A percentile compares a stretch with the other conserved stretches of the same genome.
These are phyloP conservation scores for Nemania sp. DNA, from an alignment of 2,329 filamentous ascomycete species.

Conservation along the genomic window DNA sequence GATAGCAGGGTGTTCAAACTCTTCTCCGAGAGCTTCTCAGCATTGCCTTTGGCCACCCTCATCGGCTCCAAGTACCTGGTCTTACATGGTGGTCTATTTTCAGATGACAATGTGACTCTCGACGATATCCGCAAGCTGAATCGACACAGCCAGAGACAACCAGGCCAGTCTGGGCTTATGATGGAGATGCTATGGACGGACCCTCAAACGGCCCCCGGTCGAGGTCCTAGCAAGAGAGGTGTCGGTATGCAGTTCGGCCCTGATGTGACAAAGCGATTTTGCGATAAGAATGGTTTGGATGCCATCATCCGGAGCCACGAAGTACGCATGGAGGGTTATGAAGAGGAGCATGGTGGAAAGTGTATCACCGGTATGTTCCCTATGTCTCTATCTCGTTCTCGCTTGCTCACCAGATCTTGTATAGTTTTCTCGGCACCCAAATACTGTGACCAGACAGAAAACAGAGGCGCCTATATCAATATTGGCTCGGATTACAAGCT, in stretches of 20 bases:
- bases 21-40: constrained; percentile 97
- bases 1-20: constrained; percentile 78
- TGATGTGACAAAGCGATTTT: constrained; percentile 95
- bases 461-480: constrained; percentile 98
- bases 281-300: constrained; percentile 91
- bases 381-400: background rate
- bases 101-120: constrained; percentile 87
- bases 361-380: constrained; percentile 80
- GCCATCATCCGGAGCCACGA: constrained; percentile 97
- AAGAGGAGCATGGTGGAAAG: constrained; percentile 92
- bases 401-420: constrained; percentile 41
- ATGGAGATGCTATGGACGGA: constrained; percentile 99
- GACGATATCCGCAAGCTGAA: constrained; percentile 94
- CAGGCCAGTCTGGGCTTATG: constrained; percentile 93
- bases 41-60: constrained; percentile 86
- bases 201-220: constrained; percentile 81
- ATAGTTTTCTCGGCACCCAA: constrained; percentile 93
- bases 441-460: constrained; percentile 97
- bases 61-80: constrained; percentile 91
- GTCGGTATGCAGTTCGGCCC: constrained; percentile 97
- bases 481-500: constrained; percentile 91
- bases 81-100: constrained; percentile 93
- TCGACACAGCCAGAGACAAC: constrained; percentile 87
- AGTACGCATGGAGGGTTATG: constrained; percentile 98
- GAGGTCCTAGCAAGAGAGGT: constrained; percentile 93